Evolutionary conservation across 257 asterid genomes (phyloP), one percentile per base, ranked within the genome.

Genomic region (Lycium ferocissimum): DNA sequence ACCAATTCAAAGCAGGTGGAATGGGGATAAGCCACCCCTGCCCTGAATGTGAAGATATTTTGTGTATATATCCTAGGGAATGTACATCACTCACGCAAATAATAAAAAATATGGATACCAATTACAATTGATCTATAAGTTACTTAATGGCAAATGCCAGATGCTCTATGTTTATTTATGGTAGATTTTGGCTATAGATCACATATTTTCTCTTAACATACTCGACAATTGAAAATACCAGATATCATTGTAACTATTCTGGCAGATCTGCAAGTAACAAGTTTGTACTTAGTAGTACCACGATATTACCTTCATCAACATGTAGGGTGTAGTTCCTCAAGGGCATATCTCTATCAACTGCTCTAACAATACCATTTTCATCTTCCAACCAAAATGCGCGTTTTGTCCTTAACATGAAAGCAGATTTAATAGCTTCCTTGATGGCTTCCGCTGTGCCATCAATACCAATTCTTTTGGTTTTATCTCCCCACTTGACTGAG

Each of bases 381-480:
- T 93, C 99, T 87, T 94, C 99, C 90, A 96, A 89, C 98, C 98
- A 94, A 84, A 94, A 96, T 54, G 96, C 94, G 5, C 96, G 93
- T 75, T 89, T 93, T 4, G 98, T 92, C 83, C 98, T 92, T 79
- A 94, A 85, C 84, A 94, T 69, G 83, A 96, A 96, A 75, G 98
- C 92, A 71, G 96, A 91, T 83, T 91, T 91, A 84, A 96, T 93
- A 66, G 98, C 90, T 83, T 93, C 97, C 88, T 92, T 94, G 86
- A 94, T 96, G 81, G 94, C 96, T 57, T 93, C 97, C 22, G 93
- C 84, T 43, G 88, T 89, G 82, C 94, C 98, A 88, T 94, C 98
- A n/a, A 96, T 92, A 53, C 98, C 98, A 33, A 94, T 91, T 84
- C 94, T 88, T 91, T 91, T 94, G 6, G 92, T 86, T 79, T 89